Evolutionary conservation across 805 yeast species (phyloP), one percentile per base, ranked within the genome.

Genomic region (Saccharomycopsis lassenensis): DNA sequence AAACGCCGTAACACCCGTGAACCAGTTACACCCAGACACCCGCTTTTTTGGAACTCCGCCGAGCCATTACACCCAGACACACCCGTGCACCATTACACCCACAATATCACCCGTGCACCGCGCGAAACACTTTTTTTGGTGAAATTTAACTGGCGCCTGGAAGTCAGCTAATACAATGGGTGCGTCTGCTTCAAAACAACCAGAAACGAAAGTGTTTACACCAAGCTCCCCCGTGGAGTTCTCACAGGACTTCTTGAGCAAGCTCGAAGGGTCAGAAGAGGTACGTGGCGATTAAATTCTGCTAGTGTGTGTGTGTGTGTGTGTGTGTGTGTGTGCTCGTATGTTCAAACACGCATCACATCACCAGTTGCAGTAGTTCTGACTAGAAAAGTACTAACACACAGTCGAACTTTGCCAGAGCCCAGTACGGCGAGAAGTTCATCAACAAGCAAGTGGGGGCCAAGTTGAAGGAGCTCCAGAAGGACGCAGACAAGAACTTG

Each of bases 161-260:
- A n/a, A n/a, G n/a, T n/a, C n/a, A n/a, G n/a, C n/a, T n/a, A n/a
- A n/a, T n/a, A 29, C 2, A 30, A 75, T 75, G 83, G 83, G 82
- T 32, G 58, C 76, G 16, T 51, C 67, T 12, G 61, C 77, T 37
- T 74, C 81, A 8, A 75, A 70, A 50, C 74, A 77, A 26, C 52
- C 56, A 21, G 77, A 74, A 46, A 68, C 76, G 15, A 75, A 74
- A 56, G 78, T 76, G 14, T 76, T 74, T 52, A 67, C 73, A 2
- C 84, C 86, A 24, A 55, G 65, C 28, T 67, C 84, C 5, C 82
- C 83, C 33, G 72, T 79, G 30, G 79, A 77, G 44, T 74, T 77
- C 53, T 70, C 77, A 36, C 71, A 78, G 3, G 67, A 77, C 11
- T 66, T 80, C 33, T 61, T 80, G 42, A 62, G 74, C 4, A 78